A percentile compares a stretch with the other conserved stretches of the same genome.
Evolutionary conservation across 2,329 filamentous ascomycete genomes (phyloP).

Genomic region (Monilinia aucupariae): DNA sequence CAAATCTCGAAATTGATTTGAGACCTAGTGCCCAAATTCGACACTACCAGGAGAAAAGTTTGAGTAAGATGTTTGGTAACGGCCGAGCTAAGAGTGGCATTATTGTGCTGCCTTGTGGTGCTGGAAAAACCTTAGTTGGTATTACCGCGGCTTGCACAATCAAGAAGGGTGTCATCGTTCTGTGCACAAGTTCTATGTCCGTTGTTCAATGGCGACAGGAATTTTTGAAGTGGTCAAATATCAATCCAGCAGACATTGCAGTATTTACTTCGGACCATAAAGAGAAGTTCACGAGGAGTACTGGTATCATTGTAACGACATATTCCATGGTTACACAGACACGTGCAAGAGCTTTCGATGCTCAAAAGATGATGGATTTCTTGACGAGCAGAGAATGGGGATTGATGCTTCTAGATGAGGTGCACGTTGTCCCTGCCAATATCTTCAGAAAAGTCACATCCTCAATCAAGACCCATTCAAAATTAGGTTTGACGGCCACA

Average conservation of each 20-base stretch:
- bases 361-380: slow-evolving; percentile 97
- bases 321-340: slow-evolving; percentile 99
- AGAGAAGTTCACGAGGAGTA: slow-evolving; percentile 75
- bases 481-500: slow-evolving; percentile 89
- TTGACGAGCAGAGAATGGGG: slow-evolving; percentile 89
- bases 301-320: slow-evolving; percentile 93
- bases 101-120: slow-evolving; percentile 92
- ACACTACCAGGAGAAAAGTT: slow-evolving; percentile 91
- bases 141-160: slow-evolving; percentile 97
- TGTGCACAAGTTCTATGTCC: slow-evolving; percentile 97
- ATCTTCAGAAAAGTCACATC: slow-evolving; percentile 95
- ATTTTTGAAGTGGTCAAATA: slow-evolving; percentile 99
- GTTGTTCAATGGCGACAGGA: slow-evolving; percentile 95
- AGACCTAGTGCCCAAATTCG: slow-evolving; percentile 85
- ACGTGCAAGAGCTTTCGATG: slow-evolving; percentile 80
- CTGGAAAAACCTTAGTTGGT: slow-evolving; percentile 95
- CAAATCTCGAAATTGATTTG: slow-evolving; percentile 89
- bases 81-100: slow-evolving; percentile 95
- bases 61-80: slow-evolving; percentile 99
- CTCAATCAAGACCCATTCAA: slow-evolving; percentile 89
- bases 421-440: slow-evolving; percentile 93
- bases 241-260: slow-evolving; percentile 85
- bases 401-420: slow-evolving; percentile 92
- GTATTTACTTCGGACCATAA: slow-evolving; percentile 95
- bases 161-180: slow-evolving; percentile 90